Base-by-base conservation (phyloP, 257 asterid species). In the Misopates orontium region DNA sequence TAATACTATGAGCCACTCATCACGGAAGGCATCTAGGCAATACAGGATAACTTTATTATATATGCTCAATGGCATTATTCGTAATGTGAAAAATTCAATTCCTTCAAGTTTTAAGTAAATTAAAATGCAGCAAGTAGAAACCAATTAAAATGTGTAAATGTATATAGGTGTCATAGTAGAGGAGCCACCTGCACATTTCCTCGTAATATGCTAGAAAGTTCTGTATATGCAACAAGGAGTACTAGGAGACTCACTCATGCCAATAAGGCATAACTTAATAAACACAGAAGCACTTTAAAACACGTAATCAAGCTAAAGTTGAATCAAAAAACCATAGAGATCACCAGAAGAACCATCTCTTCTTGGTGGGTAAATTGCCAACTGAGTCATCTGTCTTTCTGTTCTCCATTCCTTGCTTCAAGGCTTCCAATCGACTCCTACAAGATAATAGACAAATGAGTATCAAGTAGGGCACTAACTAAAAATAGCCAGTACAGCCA, bases 261-360 rank as follows among this genome's bases (percentile, higher is more conserved):
- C 5, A 18, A 47, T 62, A 31, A 52, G 13, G 47, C 23, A 55
- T 24, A 57, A 58, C 19, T 22, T 28, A 31, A 28, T 60, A 56
- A 8, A 60, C 2, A n/a, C 5, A 31, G 57, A 53, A 40, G 53
- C 10, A 70, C 54, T 15, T 17, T 6, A 19, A 6, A 22, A 13
- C 0, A 11, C 32, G n/a, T 6, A 40, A 56, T 56, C 22, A 23
- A 51, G 57, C 56, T 54, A 20, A n/a, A 51, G 28, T 16, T 45
- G 36, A 28, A 28, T 28, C 7, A 28, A 3, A 3, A 28, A 28
- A 28, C 4, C 36, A 28, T 28, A 28, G 36, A 28, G 41, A 73
- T 81, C 79, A 88, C 94, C 91, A 86, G 68, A 84, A 85, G 83
- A 87, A 79, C 95, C 96, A 89, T 73, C 77, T 80, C 75, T 67